Evolutionary conservation across 169 alveolate genomes (phyloP).

Genomic region (Plasmodium inui): DNA sequence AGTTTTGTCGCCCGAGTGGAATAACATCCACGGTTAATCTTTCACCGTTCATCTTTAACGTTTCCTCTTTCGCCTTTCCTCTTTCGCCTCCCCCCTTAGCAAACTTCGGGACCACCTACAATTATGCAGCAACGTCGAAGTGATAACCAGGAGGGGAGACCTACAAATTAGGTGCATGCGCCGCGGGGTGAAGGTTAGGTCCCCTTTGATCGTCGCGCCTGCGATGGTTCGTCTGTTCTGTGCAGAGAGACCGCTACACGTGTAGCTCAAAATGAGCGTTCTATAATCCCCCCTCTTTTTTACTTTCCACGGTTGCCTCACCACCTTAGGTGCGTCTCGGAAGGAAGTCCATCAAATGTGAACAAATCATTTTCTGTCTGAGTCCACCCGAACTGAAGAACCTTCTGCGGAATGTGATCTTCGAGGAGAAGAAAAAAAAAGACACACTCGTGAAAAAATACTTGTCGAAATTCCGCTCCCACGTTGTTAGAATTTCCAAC

Average conservation of each 20-base stretch:
- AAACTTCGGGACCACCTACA: conserved; percentile 37
- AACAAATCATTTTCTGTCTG: conserved; percentile 23
- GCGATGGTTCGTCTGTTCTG: not conserved
- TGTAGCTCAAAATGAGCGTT: not conserved
- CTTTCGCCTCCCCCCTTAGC: not conserved
- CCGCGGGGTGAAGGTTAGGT: conserved; percentile 20
- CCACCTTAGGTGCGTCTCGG: conserved; percentile 29
- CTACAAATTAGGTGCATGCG: not conserved
- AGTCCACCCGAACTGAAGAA: conserved; percentile 32
- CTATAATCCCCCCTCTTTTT: not conserved
- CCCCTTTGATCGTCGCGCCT: not conserved
- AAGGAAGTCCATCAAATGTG: conserved; percentile 15
- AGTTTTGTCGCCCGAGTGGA: not conserved
- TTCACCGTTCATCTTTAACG: not conserved
- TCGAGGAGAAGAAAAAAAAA: conserved; percentile 12
- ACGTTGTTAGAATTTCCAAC: conserved; percentile 35
- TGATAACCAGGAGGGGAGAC: not conserved
- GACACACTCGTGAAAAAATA: conserved; percentile 2
- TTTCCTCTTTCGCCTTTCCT: not conserved
- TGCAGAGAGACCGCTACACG: not conserved
- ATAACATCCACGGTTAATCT: not conserved
- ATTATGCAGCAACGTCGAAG: not conserved
- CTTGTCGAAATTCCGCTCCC: conserved; percentile 9
- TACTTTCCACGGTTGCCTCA: not conserved
- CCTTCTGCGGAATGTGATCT: conserved; percentile 6